Evolutionary conservation across 345 rosid species (phyloP).

Genomic region (Brassica carinata): DNA sequence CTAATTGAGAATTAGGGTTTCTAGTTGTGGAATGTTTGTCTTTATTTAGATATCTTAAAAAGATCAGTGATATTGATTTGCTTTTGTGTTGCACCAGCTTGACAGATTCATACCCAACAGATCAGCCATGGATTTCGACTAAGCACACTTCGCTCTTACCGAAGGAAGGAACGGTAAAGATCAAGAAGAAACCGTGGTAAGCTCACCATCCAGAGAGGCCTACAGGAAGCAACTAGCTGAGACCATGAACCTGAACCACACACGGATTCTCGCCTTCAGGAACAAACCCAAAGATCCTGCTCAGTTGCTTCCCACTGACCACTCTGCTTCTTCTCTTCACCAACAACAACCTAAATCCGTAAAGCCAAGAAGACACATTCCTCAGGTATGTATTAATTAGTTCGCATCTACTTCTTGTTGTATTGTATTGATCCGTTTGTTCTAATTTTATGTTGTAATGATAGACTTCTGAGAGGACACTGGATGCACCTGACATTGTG

Average conservation of each 20-base stretch:
- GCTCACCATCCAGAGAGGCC: conserved; percentile 3
- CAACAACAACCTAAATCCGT: not conserved
- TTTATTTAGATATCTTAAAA: not conserved
- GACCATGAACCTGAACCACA: not conserved
- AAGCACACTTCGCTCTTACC: not conserved
- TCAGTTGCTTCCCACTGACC: not conserved
- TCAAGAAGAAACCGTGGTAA: not conserved
- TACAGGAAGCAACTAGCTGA: conserved; percentile 1
- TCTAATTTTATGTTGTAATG: not conserved
- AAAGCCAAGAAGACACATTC: not conserved
- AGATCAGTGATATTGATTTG: not conserved
- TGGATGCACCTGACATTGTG: conserved; percentile 3
- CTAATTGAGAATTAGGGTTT: not conserved
- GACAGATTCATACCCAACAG: conserved; percentile 2
- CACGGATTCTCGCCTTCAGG: not conserved
- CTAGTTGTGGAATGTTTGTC: not conserved
- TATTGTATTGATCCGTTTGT: not conserved
- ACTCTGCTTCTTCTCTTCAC: not conserved
- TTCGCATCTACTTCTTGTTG: not conserved
- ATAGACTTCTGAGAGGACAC: not conserved
- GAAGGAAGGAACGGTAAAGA: not conserved
- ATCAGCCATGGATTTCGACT: not conserved
- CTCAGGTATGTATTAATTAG: not conserved
- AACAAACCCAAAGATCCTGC: not conserved
- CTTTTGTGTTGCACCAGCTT: not conserved